Percentiles rank a stretch among this genome's conserved stretches.
These are phyloP conservation scores for Kwoniella dejecticola DNA, from an alignment of 768 basidiomycete genomes.

Conservation along the genomic window DNA sequence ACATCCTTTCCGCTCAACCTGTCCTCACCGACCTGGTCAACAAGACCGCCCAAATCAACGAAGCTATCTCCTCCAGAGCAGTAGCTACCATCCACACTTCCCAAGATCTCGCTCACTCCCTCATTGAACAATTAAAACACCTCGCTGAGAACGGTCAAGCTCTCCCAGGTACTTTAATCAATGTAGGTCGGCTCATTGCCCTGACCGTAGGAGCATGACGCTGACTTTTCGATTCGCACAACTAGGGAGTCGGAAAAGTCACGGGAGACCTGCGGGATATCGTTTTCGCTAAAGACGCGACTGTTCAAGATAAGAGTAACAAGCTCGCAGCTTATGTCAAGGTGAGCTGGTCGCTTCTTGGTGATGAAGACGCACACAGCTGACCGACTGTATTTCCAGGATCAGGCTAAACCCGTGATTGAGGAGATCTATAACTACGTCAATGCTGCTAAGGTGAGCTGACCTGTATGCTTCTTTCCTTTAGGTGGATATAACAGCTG, in stretches of 20 bases:
- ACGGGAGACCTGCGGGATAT: constrained; percentile 44
- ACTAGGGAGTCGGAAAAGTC: constrained; percentile 38
- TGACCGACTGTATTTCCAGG: constrained; percentile 18
- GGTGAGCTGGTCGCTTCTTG: constrained; percentile 25
- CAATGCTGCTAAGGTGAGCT: constrained; percentile 48
- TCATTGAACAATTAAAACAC: constrained; percentile 45
- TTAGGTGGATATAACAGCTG: background rate
- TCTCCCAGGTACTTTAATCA: constrained; percentile 37
- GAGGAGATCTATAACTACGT: constrained; percentile 52
- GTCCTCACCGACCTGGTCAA: constrained; percentile 40
- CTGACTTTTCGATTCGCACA: constrained; percentile 11
- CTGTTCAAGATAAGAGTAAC: constrained; percentile 50
- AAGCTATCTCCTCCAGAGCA: constrained; percentile 46
- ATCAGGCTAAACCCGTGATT: constrained; percentile 50
- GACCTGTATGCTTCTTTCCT: background rate
- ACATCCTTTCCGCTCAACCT: constrained; percentile 38
- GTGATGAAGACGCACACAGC: background rate
- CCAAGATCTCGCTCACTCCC: constrained; percentile 40
- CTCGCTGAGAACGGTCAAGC: constrained; percentile 46
- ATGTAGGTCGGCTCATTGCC: constrained; percentile 24
- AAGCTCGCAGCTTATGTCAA: constrained; percentile 47
- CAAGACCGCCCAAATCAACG: constrained; percentile 48
- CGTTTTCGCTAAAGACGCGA: constrained; percentile 44
- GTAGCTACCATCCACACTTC: constrained; percentile 40
- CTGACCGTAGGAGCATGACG: background rate